A percentile compares a stretch with the other conserved stretches of the same genome.
phyloP scores from a whole-genome alignment of 345 rosid species.

The Syzygium aromaticum region DNA sequence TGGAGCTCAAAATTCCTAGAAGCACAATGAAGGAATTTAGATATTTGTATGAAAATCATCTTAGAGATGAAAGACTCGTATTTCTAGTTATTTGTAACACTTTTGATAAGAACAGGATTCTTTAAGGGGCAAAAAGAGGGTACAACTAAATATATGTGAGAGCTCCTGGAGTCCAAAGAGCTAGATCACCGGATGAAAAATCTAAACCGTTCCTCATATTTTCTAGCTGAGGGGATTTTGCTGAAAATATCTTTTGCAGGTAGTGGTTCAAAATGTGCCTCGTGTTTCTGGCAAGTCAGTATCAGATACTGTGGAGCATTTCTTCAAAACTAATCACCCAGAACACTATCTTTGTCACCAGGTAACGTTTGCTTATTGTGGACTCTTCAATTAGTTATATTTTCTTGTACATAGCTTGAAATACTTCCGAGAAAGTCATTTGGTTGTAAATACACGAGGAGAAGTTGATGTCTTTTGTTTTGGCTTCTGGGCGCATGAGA shows the following conservation, averaged over 20 bases:
- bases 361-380: constrained; percentile 18
- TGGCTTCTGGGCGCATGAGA: not conserved
- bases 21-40: not conserved
- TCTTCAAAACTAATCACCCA: constrained; percentile 80
- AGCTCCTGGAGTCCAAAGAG: not conserved
- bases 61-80: not conserved
- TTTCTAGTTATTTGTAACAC: not conserved
- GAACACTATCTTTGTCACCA: constrained; percentile 89
- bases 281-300: constrained; percentile 39
- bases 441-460: not conserved
- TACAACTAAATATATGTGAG: not conserved
- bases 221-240: not conserved
- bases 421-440: not conserved
- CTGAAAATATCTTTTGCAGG: constrained; percentile 37
- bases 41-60: not conserved
- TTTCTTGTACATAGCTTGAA: not conserved
- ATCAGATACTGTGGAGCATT: constrained; percentile 61
- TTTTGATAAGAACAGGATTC: not conserved
- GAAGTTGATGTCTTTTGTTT: not conserved
- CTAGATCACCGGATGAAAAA: not conserved
- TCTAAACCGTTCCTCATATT: not conserved
- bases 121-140: not conserved
- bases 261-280: constrained; percentile 84
- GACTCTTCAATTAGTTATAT: not conserved
- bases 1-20: not conserved